phyloP scores from a whole-genome alignment of 2,329 filamentous ascomycete species.

The Colletotrichum paranaense region DNA sequence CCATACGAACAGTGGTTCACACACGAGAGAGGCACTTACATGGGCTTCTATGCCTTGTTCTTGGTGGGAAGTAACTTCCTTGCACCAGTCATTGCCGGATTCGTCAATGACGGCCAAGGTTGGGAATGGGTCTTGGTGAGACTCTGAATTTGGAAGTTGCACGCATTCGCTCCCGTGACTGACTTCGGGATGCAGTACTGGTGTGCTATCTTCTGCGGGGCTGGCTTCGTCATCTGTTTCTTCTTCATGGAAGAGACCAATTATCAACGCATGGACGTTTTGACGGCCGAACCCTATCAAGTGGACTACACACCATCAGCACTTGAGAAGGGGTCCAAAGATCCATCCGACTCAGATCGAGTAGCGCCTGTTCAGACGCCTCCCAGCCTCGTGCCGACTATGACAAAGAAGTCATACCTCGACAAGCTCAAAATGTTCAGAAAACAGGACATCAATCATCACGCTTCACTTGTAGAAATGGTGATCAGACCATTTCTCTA shows the following conservation, averaged over 20 bases:
- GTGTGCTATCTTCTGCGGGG: slow-evolving; percentile 51
- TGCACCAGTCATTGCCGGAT: slow-evolving; percentile 56
- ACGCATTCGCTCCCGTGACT: neutral
- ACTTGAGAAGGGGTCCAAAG: neutral
- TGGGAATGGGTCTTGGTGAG: slow-evolving; percentile 53
- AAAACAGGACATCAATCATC: neutral
- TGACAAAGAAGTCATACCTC: neutral
- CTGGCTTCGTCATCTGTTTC: slow-evolving; percentile 54
- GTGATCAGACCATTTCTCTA: neutral
- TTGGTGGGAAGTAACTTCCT: slow-evolving; percentile 55
- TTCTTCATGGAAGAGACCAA: slow-evolving; percentile 71
- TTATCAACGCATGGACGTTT: slow-evolving; percentile 52
- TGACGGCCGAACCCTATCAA: neutral
- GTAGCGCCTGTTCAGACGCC: neutral
- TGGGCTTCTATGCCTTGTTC: slow-evolving; percentile 53
- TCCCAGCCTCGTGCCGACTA: neutral
- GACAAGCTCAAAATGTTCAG: neutral
- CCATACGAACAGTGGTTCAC: slow-evolving; percentile 44
- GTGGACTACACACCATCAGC: neutral
- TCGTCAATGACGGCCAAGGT: slow-evolving; percentile 54
- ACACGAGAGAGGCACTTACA: slow-evolving; percentile 56
- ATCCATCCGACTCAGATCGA: neutral
- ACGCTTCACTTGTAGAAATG: neutral
- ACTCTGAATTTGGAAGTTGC: neutral
- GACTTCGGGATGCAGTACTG: slow-evolving; percentile 43